Base-by-base conservation (phyloP, 2,329 filamentous ascomycete species). In the Fusarium burgessii region DNA sequence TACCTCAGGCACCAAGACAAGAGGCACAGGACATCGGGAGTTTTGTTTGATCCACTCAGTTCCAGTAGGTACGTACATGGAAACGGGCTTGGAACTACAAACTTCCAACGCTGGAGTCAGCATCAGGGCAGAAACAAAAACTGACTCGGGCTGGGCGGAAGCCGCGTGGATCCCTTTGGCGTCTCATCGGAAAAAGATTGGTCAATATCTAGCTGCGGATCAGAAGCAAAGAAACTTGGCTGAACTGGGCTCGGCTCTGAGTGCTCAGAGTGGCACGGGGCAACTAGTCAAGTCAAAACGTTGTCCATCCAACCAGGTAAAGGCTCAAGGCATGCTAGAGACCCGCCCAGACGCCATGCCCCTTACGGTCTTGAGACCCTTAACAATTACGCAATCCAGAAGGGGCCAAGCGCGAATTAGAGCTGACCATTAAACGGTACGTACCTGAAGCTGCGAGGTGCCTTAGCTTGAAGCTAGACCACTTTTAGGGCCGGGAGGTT, bases 271-370 rank as follows among this genome's bases (percentile, higher is more conserved):
- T 70, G 73, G 67, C 67, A 75, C 66, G 61, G 71, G 65, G 61
- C 71, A 73, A 73, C 58, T 72, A 57, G 64, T 46, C 43, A 62
- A 54, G 63, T 41, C 27, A 41, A 62, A 68, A 62, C 33, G 74
- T 76, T 76, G 74, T 49, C 74, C 59, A 76, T 68, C 74, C 74
- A 76, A 76, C 74, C 74, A 76, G 56, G 59, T 46, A 42, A 51
- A 49, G 38, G 52, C 58, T 72, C 52, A 41, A 50, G 58, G 60
- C 57, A 61, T 67, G 57, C 64, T 66, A 27, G 11, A 60, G 64
- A 63, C 55, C 68, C 68, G 27, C 56, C 29, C 38, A 32, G 38
- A 33, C 36, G 65, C 72, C 62, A 76, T 66, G 10, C 70, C 62
- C 15, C 41, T 68, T 68, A 61, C 49, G 59, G 58, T 17, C 18